phyloP scores from a whole-genome alignment of 345 rosid genomes.

The Populus euphratica region DNA sequence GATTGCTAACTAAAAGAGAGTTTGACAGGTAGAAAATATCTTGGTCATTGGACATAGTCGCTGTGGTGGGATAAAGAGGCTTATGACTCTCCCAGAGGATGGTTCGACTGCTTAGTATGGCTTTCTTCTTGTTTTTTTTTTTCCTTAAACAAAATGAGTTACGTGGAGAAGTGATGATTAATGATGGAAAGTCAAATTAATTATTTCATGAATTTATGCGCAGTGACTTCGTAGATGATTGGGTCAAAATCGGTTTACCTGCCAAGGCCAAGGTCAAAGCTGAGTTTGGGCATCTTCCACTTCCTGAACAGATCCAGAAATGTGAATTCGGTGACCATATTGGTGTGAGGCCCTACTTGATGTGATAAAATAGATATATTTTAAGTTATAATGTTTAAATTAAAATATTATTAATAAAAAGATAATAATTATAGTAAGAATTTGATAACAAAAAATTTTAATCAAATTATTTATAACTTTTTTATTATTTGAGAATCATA shows the following conservation, averaged over 20 bases:
- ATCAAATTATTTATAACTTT: too few relatives aligned
- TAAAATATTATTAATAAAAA: too few relatives aligned
- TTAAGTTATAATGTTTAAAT: too few relatives aligned
- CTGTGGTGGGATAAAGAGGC: constrained; percentile 28
- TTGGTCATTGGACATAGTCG: constrained; percentile 22
- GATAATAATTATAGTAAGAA: too few relatives aligned
- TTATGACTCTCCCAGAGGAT: constrained; percentile 16
- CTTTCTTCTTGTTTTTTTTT: neutral
- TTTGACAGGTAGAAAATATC: constrained; percentile 19
- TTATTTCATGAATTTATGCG: neutral
- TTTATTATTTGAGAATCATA: too few relatives aligned
- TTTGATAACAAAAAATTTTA: too few relatives aligned
- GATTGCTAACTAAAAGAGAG: neutral
- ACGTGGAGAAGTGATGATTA: neutral
- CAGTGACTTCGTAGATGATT: constrained; percentile 33
- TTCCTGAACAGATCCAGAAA: neutral
- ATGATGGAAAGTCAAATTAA: neutral
- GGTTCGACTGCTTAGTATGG: constrained; percentile 16
- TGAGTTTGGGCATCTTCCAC: neutral
- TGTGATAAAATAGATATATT: too few relatives aligned
- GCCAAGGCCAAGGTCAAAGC: constrained; percentile 27
- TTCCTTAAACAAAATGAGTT: too few relatives aligned
- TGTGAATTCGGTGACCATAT: constrained; percentile 5
- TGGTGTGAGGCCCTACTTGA: too few relatives aligned
- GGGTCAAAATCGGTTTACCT: constrained; percentile 29